phyloP scores from a whole-genome alignment of 768 basidiomycete species.

The Naganishia onofrii region DNA sequence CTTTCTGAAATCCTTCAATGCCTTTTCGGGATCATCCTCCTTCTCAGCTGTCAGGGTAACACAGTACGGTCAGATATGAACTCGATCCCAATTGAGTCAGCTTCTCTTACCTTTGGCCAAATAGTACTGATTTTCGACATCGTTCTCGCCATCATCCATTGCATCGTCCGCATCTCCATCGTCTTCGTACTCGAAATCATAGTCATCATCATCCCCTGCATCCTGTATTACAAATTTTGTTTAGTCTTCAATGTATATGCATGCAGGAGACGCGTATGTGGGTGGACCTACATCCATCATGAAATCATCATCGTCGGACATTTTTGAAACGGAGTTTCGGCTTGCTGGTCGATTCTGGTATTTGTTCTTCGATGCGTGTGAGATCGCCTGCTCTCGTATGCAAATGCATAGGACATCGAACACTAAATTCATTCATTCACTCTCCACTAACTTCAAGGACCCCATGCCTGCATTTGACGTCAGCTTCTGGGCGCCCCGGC shows the following conservation, averaged over 20 bases:
- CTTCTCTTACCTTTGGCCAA: constrained; percentile 78
- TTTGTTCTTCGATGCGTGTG: no score
- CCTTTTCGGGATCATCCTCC: constrained; percentile 88
- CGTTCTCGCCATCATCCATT: constrained; percentile 67
- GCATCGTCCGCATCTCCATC: constrained; percentile 65
- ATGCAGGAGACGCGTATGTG: no score
- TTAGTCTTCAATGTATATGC: not conserved
- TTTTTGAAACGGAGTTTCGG: constrained; percentile 26
- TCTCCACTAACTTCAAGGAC: constrained; percentile 1
- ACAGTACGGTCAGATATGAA: not conserved
- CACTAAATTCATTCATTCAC: constrained; percentile 2
- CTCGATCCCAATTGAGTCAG: not conserved
- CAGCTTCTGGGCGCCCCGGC: constrained; percentile 9
- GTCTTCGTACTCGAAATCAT: constrained; percentile 95
- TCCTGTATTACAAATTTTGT: constrained; percentile 39
- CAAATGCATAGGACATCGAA: not conserved
- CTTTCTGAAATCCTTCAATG: constrained; percentile 78
- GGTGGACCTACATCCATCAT: constrained; percentile 53
- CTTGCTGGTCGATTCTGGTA: no score
- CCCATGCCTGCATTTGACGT: constrained; percentile 1
- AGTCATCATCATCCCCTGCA: constrained; percentile 60
- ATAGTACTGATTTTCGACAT: constrained; percentile 98
- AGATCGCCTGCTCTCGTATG: not conserved
- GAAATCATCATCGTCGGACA: constrained; percentile 55
- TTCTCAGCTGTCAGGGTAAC: constrained; percentile 67